A percentile compares a stretch with the other conserved stretches of the same genome.
Conservation (phyloP, 306 rosid genomes). For the Nissolia schottii region DNA sequence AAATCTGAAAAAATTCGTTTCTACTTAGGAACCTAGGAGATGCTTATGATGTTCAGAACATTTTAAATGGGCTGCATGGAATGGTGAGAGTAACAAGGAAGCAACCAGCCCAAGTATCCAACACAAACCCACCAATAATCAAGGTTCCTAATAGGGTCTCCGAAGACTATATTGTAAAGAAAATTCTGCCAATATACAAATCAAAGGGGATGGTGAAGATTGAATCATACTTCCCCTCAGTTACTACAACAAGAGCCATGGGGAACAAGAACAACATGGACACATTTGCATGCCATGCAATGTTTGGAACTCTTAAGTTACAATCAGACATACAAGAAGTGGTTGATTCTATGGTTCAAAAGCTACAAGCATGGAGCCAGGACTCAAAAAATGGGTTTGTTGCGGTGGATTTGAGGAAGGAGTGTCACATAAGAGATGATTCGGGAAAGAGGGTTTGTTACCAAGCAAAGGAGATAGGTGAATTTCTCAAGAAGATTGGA, state of each 20-base stretch:
- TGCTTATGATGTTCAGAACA: conserved; percentile 29
- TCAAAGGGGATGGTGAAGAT: conserved; percentile 27
- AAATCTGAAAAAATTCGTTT: neutral
- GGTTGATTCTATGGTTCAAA: conserved; percentile 15
- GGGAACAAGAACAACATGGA: conserved; percentile 9
- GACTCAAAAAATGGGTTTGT: conserved; percentile 18
- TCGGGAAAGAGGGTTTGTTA: conserved; percentile 20
- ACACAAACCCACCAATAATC: conserved; percentile 6
- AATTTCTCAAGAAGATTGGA: conserved; percentile 37
- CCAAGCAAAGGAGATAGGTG: conserved; percentile 27
- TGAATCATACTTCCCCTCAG: conserved; percentile 36
- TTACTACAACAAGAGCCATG: conserved; percentile 10
- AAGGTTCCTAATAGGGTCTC: conserved; percentile 35
- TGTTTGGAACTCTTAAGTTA: conserved; percentile 36
- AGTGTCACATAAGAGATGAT: conserved; percentile 5
- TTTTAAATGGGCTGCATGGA: conserved; percentile 17
- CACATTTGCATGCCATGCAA: conserved; percentile 30
- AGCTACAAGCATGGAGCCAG: conserved; percentile 21
- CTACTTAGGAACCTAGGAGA: conserved; percentile 37
- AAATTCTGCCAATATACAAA: conserved; percentile 33
- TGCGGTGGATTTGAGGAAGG: conserved; percentile 34
- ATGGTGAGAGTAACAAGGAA: conserved; percentile 32
- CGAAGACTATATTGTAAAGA: conserved; percentile 20
- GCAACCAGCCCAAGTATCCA: conserved; percentile 11
- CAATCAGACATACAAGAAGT: conserved; percentile 24